A percentile compares a stretch with the other conserved stretches of the same genome.
Evolutionary conservation across 495 filamentous ascomycete species (phyloP).

Genomic region (Xylaria nigripes): DNA sequence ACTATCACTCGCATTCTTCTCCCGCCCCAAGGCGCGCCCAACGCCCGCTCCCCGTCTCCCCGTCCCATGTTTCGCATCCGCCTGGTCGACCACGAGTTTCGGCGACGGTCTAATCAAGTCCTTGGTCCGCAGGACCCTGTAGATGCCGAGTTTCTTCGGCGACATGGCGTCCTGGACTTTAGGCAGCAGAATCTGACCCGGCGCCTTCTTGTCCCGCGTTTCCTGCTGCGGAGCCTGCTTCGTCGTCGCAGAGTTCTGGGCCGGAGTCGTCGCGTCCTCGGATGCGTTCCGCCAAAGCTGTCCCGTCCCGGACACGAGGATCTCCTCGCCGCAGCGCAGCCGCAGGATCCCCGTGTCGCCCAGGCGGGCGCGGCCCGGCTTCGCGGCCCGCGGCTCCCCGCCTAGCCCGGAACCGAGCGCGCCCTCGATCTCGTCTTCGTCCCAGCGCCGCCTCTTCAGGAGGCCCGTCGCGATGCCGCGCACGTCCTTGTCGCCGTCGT

Average conservation of each 20-base stretch:
- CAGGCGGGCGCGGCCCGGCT: conserved; percentile 6
- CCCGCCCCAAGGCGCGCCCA: too few relatives aligned
- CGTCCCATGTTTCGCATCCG: not conserved
- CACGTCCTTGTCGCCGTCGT: conserved; percentile 56
- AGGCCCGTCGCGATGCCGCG: conserved; percentile 44
- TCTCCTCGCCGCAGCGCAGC: conserved; percentile 27
- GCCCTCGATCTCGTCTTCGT: conserved; percentile 37
- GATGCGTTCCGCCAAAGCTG: conserved; percentile 13
- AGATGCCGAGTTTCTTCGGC: not conserved
- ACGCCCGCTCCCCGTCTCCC: too few relatives aligned
- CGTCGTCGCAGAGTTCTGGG: too few relatives aligned
- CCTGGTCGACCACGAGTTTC: not conserved
- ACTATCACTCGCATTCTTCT: not conserved
- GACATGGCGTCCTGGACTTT: conserved; percentile 9
- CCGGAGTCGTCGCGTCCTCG: not conserved
- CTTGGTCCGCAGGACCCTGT: not conserved
- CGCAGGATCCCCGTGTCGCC: conserved; percentile 23
- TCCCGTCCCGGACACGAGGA: conserved; percentile 22
- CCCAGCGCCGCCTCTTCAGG: conserved; percentile 39
- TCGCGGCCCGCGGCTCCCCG: conserved; percentile 8
- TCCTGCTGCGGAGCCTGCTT: too few relatives aligned
- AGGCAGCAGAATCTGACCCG: not conserved
- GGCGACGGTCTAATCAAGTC: conserved; percentile 10
- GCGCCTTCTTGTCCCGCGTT: not conserved
- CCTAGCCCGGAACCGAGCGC: conserved; percentile 7